A percentile compares a stretch with the other conserved stretches of the same genome.
Conservation (phyloP, 495 filamentous ascomycete species). For the Aspergillus homomorphus region DNA sequence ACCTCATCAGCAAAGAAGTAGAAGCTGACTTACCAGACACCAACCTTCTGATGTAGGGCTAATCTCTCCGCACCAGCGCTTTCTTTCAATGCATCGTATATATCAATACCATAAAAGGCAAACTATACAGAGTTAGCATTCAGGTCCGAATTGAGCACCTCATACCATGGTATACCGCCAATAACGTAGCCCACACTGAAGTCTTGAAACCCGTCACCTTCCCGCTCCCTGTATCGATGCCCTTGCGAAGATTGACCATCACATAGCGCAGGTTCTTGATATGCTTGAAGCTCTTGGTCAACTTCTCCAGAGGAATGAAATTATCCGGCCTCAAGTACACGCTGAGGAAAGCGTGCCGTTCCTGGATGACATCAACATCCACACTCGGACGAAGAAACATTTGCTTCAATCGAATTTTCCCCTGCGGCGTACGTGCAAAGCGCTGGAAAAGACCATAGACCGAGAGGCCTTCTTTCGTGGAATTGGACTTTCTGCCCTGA, state of each 20-base stretch:
- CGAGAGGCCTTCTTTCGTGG: slow-evolving; percentile 85
- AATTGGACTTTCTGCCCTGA: slow-evolving; percentile 66
- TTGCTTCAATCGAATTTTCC: slow-evolving; percentile 70
- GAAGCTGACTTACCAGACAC: slow-evolving; percentile 2
- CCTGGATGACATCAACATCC: slow-evolving; percentile 62
- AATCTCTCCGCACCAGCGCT: slow-evolving; percentile 54
- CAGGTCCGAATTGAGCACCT: not conserved
- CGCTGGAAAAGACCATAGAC: slow-evolving; percentile 79
- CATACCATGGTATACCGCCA: slow-evolving; percentile 37
- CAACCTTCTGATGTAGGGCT: slow-evolving; percentile 57
- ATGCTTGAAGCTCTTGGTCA: slow-evolving; percentile 63
- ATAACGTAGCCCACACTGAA: slow-evolving; percentile 68
- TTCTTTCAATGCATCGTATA: slow-evolving; percentile 63
- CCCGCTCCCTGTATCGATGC: slow-evolving; percentile 61
- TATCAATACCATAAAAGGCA: slow-evolving; percentile 62
- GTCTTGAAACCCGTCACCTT: slow-evolving; percentile 56
- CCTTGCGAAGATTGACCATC: slow-evolving; percentile 70
- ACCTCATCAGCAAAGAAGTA: slow-evolving; percentile 11
- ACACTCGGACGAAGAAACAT: slow-evolving; percentile 81
- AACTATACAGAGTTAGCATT: slow-evolving; percentile 48
- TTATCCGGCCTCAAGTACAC: slow-evolving; percentile 73
- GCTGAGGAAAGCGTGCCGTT: slow-evolving; percentile 68
- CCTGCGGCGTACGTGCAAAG: slow-evolving; percentile 78
- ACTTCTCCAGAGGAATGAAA: slow-evolving; percentile 45
- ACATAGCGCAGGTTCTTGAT: slow-evolving; percentile 76